Evolutionary conservation across 2,329 filamentous ascomycete genomes (phyloP).

Genomic region (Lecanicillium sp.): DNA sequence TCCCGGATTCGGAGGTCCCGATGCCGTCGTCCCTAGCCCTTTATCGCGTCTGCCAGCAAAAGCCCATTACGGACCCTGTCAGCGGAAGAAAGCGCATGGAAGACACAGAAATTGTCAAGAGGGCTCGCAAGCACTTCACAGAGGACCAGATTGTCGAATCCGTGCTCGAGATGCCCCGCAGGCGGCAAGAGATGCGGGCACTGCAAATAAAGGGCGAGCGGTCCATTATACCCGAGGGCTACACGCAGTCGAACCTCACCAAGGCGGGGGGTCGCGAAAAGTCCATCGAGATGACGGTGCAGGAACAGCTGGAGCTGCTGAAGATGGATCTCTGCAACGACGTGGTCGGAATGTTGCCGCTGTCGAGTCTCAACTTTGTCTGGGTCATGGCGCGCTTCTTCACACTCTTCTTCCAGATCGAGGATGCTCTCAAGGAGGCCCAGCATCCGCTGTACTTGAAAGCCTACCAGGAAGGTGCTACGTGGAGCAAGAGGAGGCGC

Average conservation of each 20-base stretch:
- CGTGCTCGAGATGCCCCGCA: not conserved
- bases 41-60: slow-evolving; percentile 25
- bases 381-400: slow-evolving; percentile 21
- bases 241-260: not conserved
- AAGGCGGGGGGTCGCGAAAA: not conserved
- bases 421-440: slow-evolving; percentile 21
- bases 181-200: not conserved
- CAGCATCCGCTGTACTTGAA: slow-evolving; percentile 20
- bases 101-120: slow-evolving; percentile 23
- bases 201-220: not conserved
- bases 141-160: not conserved
- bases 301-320: slow-evolving; percentile 18
- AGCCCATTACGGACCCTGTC: slow-evolving; percentile 20
- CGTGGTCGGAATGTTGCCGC: slow-evolving; percentile 23
- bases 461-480: not conserved
- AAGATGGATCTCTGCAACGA: slow-evolving; percentile 23
- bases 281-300: not conserved
- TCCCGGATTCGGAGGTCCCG: slow-evolving; percentile 29
- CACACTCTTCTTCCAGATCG: slow-evolving; percentile 22
- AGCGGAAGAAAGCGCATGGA: slow-evolving; percentile 24
- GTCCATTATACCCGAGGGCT: not conserved
- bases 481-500: not conserved
- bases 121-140: not conserved
- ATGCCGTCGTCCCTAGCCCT: slow-evolving; percentile 21
- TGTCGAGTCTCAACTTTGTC: slow-evolving; percentile 31